Base-by-base conservation (phyloP, 306 rosid genomes). In the Begonia loranthoides region DNA sequence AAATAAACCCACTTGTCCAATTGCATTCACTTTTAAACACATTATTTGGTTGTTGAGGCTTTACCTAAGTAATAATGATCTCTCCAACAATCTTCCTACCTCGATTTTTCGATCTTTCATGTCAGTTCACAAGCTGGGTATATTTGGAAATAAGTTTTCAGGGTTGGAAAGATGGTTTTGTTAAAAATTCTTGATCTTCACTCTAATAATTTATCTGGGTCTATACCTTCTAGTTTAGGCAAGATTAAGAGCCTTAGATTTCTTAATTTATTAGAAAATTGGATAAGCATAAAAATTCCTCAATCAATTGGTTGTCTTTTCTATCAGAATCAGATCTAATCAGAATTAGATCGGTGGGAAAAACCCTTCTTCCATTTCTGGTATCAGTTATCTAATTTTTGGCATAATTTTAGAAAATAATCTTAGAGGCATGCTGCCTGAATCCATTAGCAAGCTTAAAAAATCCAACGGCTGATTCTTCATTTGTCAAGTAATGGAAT, bases 241-340 rank as follows among this genome's bases (percentile, higher is more conserved):
- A 55, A 70, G 45, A 77, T 79, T 38, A 65, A 58, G 67, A 74
- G 60, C 34, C 58, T 83, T n/a, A 67, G 9, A 9, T 41, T 59
- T n/a, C 60, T 83, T 24, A 87, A 79, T 67, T 65, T 79, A 7
- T 76, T 82, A 0, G 60, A 55, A 13, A 80, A 80, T 58, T 66
- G 41, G 56, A 63, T 77, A 56, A 58, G 62, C 15, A 84, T 81
- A 15, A 65, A 36, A 6, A 61, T 83, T 46, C 84, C 93, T 1
- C 48, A 57, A 16, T 71, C 84, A 11, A 64, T 83, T 9, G 84
- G 84, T 12, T 48, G 28, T 11, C 82, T 83, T 24, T 66, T 79
- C 28, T 46, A 66, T 5, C 51, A 76, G 34, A 66, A 43, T 17
- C 14, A 66, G 46, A 12, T 79, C 79, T 43, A 69, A 66, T 70